Evolutionary conservation across 2,329 filamentous ascomycete species (phyloP), one percentile per base, ranked within the genome.

Genomic region (Botrytis cinerea): DNA sequence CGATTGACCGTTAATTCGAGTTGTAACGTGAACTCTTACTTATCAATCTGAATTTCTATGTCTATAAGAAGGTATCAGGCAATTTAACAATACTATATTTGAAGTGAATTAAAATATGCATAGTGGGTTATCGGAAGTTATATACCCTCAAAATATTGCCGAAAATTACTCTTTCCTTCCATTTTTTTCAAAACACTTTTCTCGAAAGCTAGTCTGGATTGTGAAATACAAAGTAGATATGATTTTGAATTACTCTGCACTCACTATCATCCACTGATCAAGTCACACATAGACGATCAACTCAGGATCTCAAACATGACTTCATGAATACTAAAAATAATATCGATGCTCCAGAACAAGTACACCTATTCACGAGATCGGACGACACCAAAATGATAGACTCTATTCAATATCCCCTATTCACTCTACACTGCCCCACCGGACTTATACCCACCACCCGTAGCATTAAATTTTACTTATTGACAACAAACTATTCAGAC

Each of bases 401-500:
- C 2, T n/a, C 12, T 6, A n/a, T 51, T 51, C 25, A 16, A n/a
- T 16, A 54, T 16, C 8, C 43, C 5, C 12, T 12, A 54, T 54
- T 54, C 48, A 54, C 25, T 54, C 6, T 2, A n/a, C 12, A n/a
- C 25, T 2, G 4, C 12, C 48, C 48, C 25, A 54, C 48, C 10
- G 0, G 7, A 2, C 25, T 6, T n/a, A n/a, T 10, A n/a, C 12
- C 48, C 12, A n/a, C 48, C 3, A n/a, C 38, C 8, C 8, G 7
- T 38, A 54, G 5, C 25, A n/a, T 16, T 7, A 16, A 16, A 16
- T 16, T 54, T 16, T 54, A 3, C 25, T 6, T 6, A n/a, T 16
- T 16, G 6, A n/a, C 2, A n/a, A 54, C 3, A 54, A 3, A n/a
- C 14, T 2, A 54, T 54, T 54, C 12, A n/a, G 25, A n/a, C 48